Conservation (phyloP, 228 moss, liverwort and hornwort genomes). For the Sphagnum fallax region DNA sequence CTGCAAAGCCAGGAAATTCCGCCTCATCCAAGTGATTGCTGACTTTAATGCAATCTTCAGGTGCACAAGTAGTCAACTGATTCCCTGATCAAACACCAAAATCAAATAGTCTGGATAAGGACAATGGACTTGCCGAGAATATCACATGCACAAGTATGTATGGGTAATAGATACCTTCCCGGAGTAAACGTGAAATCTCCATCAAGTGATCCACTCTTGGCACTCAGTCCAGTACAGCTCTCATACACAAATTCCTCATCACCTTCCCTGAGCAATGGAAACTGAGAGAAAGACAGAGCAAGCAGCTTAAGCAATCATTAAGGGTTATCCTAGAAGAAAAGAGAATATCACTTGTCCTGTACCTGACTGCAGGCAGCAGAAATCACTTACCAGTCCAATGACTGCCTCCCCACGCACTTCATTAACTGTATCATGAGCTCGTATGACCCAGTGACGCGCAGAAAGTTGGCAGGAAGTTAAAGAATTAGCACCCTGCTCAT, state of each 20-base stretch:
- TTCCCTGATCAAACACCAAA: too few species aligned
- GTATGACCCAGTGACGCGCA: conserved; percentile 73
- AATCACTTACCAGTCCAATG: conserved; percentile 52
- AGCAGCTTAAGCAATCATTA: background rate
- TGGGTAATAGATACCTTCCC: conserved; percentile 43
- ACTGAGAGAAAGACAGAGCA: conserved; percentile 22
- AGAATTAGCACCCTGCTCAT: conserved; percentile 20
- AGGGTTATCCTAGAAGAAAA: conserved; percentile 1
- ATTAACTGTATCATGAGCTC: conserved; percentile 27
- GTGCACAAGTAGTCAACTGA: too few species aligned
- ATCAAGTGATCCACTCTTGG: conserved; percentile 64
- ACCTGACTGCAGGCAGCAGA: background rate
- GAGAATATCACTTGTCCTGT: background rate
- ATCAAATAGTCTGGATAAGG: too few species aligned
- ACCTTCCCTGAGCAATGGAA: conserved; percentile 50
- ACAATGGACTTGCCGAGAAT: too few species aligned
- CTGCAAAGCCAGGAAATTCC: too few species aligned
- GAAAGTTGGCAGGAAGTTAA: conserved; percentile 63
- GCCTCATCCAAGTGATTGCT: too few species aligned
- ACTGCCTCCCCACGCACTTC: conserved; percentile 72
- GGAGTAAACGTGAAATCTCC: conserved; percentile 89
- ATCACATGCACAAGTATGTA: background rate
- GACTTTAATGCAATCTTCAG: too few species aligned
- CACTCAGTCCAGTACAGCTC: conserved; percentile 55
- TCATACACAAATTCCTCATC: conserved; percentile 69